phyloP scores from a whole-genome alignment of 2,329 filamentous ascomycete species.

The Furcasterigmium furcatum region DNA sequence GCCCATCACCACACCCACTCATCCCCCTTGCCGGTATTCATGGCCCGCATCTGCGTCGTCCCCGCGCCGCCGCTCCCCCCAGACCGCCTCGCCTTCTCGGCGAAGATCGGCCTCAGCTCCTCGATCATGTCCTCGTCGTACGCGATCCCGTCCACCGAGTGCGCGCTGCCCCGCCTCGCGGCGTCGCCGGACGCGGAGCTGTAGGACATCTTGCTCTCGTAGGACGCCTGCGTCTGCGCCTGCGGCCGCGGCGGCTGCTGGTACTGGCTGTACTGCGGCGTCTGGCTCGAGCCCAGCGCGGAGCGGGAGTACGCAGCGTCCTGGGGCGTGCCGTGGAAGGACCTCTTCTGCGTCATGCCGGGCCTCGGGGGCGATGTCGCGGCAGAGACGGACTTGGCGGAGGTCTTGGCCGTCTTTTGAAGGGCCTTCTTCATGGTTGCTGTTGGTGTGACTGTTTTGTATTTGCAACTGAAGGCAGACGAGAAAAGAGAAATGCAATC shows the following conservation, averaged over 20 bases:
- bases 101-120: slow-evolving; percentile 4
- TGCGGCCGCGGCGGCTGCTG: neutral
- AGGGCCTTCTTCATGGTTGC: slow-evolving; percentile 1
- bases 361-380: neutral
- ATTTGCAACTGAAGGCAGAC: too few relatives aligned
- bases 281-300: neutral
- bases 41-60: neutral
- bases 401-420: neutral
- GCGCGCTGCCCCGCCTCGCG: neutral
- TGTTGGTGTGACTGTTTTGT: neutral
- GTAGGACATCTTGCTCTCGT: slow-evolving; percentile 1
- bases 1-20: slow-evolving; percentile 4
- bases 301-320: neutral
- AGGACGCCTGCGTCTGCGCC: neutral
- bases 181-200: neutral
- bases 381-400: neutral
- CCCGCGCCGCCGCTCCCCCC: neutral
- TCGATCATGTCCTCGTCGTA: slow-evolving; percentile 5
- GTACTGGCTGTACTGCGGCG: neutral
- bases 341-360: neutral
- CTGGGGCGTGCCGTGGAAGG: slow-evolving; percentile 1
- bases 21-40: slow-evolving; percentile 1
- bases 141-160: neutral
- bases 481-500: too few relatives aligned
- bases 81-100: neutral